Percentiles rank a stretch among this genome's conserved stretches.
These are phyloP conservation scores for Sarcomyxa edulis DNA, from an alignment of 768 basidiomycete species.

Conservation along the genomic window DNA sequence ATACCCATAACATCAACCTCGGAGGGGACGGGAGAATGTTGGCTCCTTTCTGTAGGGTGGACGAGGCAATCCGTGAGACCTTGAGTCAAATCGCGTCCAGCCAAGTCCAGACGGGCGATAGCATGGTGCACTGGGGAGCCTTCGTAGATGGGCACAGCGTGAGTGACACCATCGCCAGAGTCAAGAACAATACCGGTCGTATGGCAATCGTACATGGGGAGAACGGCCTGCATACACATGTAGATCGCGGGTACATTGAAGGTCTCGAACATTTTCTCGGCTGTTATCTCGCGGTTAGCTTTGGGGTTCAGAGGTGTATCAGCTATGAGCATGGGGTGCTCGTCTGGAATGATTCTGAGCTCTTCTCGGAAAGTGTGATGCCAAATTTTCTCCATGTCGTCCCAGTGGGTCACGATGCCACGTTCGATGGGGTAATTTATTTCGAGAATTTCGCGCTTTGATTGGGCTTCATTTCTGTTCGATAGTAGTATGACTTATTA, in stretches of 20 bases:
- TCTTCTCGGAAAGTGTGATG: constrained; percentile 97
- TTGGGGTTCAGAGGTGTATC: constrained; percentile 94
- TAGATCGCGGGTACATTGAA: constrained; percentile 92
- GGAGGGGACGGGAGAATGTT: constrained; percentile 89
- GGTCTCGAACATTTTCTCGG: constrained; percentile 95
- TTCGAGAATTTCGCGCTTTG: constrained; percentile 91
- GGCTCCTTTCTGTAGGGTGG: constrained; percentile 86
- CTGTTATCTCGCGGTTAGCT: constrained; percentile 90
- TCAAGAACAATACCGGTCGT: constrained; percentile 94
- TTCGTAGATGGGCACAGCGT: constrained; percentile 97
- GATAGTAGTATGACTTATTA: constrained; percentile 11
- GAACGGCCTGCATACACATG: constrained; percentile 86
- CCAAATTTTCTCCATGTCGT: constrained; percentile 99
- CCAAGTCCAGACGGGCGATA: constrained; percentile 86
- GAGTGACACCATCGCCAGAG: constrained; percentile 94
- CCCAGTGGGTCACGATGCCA: constrained; percentile 97
- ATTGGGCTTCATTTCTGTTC: constrained; percentile 81
- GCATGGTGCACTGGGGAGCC: constrained; percentile 91
- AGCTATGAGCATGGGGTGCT: constrained; percentile 86
- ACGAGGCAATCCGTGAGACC: constrained; percentile 80
- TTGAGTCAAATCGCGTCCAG: constrained; percentile 89
- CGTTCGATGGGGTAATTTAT: constrained; percentile 93
- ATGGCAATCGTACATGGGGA: constrained; percentile 90
- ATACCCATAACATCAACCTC: constrained; percentile 93
- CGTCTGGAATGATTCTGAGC: constrained; percentile 87